Evolutionary conservation across 139 green algal genomes (phyloP).

Genomic region (Chlamydomonas incerta): DNA sequence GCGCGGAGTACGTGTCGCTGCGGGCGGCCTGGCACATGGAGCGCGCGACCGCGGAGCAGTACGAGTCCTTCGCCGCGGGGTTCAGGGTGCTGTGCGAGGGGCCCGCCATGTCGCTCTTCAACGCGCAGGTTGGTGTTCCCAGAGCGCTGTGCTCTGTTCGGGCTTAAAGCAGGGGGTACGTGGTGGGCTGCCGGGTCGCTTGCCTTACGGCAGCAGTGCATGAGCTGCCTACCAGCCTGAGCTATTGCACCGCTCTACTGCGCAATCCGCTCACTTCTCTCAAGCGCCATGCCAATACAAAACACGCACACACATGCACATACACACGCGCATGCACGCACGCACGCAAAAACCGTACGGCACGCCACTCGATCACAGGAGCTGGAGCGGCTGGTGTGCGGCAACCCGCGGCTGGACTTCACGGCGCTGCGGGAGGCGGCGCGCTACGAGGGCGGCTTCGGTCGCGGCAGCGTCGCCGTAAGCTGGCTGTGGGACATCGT

Average conservation of each 20-base stretch:
- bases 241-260: too few relatives aligned
- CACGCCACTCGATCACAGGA: too few relatives aligned
- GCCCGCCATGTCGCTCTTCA: slow-evolving; percentile 91
- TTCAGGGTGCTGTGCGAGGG: slow-evolving; percentile 91
- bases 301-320: too few relatives aligned
- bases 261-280: too few relatives aligned
- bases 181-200: too few relatives aligned
- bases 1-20: slow-evolving; percentile 85
- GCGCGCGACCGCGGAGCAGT: slow-evolving; percentile 60
- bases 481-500: slow-evolving; percentile 89
- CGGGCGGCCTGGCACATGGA: slow-evolving; percentile 82
- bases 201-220: too few relatives aligned
- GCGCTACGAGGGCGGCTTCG: slow-evolving; percentile 93
- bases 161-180: too few relatives aligned
- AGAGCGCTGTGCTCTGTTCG: too few relatives aligned
- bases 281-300: too few relatives aligned
- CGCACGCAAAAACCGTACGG: too few relatives aligned
- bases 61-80: slow-evolving; percentile 87
- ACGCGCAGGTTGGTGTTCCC: slow-evolving; percentile 63
- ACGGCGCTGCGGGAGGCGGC: slow-evolving; percentile 80
- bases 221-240: too few relatives aligned
- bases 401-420: slow-evolving; percentile 93
- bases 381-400: slow-evolving; percentile 91
- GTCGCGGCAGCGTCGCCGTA: slow-evolving; percentile 52
- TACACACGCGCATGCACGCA: too few relatives aligned